These are phyloP conservation scores for Blastobotrys capitulatus DNA, from an alignment of 1,139 yeast species.

Conservation along the genomic window DNA sequence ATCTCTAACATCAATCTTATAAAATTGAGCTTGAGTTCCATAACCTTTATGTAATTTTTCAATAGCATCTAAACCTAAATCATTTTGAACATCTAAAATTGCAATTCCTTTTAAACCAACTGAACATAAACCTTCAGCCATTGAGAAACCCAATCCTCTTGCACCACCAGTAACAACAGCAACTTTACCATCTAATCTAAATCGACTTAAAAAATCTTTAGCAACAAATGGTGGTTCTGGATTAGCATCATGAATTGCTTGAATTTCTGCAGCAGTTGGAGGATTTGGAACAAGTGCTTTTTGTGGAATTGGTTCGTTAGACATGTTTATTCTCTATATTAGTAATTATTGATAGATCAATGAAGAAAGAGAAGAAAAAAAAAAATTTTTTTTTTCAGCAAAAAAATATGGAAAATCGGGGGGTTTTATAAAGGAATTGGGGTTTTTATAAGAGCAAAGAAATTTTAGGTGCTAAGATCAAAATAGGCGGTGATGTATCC, in stretches of 20 bases:
- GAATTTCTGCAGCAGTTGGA: conserved; percentile 36
- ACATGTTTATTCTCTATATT: neutral
- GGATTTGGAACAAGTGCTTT: conserved; percentile 38
- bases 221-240: conserved; percentile 34
- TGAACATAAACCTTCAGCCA: conserved; percentile 62
- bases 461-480: too few relatives aligned
- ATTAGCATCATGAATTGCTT: conserved; percentile 33
- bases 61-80: conserved; percentile 47
- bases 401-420: neutral
- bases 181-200: conserved; percentile 62
- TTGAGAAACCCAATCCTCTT: conserved; percentile 59
- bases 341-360: neutral
- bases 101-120: conserved; percentile 67
- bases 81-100: conserved; percentile 40
- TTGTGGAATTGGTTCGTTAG: conserved; percentile 16
- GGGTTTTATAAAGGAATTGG: neutral
- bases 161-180: conserved; percentile 69
- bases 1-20: conserved; percentile 59
- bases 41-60: conserved; percentile 47
- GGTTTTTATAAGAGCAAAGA: too few relatives aligned
- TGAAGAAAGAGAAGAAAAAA: neutral
- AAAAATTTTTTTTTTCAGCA: too few relatives aligned
- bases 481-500: too few relatives aligned
- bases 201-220: conserved; percentile 38
- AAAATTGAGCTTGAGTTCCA: conserved; percentile 58